Percentiles rank a stretch among this genome's conserved stretches.
Conservation (phyloP, 257 asterid species). For the Solanum habrochaites region DNA sequence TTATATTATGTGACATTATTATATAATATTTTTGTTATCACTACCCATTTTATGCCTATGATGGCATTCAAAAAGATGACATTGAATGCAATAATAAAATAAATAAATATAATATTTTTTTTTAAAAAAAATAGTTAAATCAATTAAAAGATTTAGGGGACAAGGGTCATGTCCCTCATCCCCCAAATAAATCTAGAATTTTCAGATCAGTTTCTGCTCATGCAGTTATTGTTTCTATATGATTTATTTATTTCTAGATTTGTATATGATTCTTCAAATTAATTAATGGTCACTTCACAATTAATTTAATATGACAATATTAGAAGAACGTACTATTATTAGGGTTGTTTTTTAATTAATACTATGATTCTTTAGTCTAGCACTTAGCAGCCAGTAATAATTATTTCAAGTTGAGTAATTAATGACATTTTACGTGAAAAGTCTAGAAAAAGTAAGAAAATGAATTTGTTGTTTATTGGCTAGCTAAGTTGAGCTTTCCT, state of each 20-base stretch:
- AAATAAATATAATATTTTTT: neutral
- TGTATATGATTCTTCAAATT: neutral
- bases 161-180: neutral
- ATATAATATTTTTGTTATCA: neutral
- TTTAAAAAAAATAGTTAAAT: neutral
- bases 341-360: too few relatives aligned
- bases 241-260: neutral
- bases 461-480: neutral
- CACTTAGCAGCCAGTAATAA: neutral
- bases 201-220: neutral
- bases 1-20: neutral
- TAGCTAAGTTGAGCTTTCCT: neutral
- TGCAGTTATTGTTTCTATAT: neutral
- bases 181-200: neutral
- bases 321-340: neutral
- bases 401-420: neutral
- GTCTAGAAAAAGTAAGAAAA: neutral
- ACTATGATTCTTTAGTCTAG: neutral
- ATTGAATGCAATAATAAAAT: neutral
- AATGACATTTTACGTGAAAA: neutral
- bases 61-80: neutral
- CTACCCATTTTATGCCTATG: neutral
- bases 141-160: neutral
- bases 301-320: neutral
- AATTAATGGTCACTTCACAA: neutral